Evolutionary conservation across 495 filamentous ascomycete species (phyloP).

Genomic region (Penicillium subrubescens): DNA sequence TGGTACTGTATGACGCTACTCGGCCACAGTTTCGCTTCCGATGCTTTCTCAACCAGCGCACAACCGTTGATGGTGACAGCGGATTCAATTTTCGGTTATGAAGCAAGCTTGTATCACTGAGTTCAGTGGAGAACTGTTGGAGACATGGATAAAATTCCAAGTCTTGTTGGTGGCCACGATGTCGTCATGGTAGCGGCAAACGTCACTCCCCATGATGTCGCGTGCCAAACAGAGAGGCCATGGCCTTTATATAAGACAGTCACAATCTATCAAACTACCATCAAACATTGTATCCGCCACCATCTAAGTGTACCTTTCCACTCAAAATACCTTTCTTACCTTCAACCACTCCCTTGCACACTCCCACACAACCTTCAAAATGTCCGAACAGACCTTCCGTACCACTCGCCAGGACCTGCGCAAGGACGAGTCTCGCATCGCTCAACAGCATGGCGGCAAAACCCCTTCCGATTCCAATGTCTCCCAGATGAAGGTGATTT

Average conservation of each 20-base stretch:
- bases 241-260: background rate
- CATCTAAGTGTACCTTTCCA: background rate
- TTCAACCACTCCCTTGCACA: background rate
- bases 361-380: constrained; percentile 27
- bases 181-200: constrained; percentile 22
- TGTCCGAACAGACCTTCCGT: constrained; percentile 56
- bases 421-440: constrained; percentile 51
- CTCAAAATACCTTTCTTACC: background rate
- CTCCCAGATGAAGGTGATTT: constrained; percentile 48
- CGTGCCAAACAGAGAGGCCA: background rate
- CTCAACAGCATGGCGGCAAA: constrained; percentile 43
- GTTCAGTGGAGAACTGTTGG: constrained; percentile 11
- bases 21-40: background rate
- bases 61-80: background rate
- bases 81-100: background rate
- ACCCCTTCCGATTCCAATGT: constrained; percentile 50
- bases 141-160: constrained; percentile 1
- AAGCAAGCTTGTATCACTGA: constrained; percentile 2
- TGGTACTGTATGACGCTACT: background rate
- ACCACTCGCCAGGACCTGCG: constrained; percentile 53
- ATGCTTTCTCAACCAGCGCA: no score
- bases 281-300: background rate
- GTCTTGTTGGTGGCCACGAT: constrained; percentile 7
- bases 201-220: constrained; percentile 14
- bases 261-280: background rate